Evolutionary conservation across 192 early-diverging fungal species (phyloP), one percentile per base, ranked within the genome.

Genomic region (Phycomyces nitens): DNA sequence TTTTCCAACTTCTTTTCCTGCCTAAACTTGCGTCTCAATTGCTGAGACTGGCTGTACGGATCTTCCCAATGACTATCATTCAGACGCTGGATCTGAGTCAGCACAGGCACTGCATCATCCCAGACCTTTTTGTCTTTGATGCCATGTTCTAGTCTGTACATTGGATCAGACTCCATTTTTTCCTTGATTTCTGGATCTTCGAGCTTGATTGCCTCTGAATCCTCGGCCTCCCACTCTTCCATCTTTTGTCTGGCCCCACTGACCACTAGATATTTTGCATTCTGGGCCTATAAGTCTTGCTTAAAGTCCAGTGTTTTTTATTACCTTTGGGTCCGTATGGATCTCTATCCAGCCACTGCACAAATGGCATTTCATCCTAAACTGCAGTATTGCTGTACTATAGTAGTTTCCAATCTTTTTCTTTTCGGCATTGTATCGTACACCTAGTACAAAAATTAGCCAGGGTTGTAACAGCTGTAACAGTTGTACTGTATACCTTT

Each of bases 391-490:
- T 1, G 94, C 84, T 14, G 93, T 95, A 20, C 85, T 82, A 68
- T 86, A 88, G 68, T 96, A 97, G 27, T 82, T 93, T 12, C 93
- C 94, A 26, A 92, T 77, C 63, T 92, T 90, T 70, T 92, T 94
- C 79, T 97, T 97, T 69, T 97, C 92, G 3, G 95, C 94, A 81
- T 97, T 97, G 67, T 92, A 96, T 40, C 95, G 83, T 18, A 92
- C 86, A n/a, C 95, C 91, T 86, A 52, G n/a, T n/a, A n/a, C n/a
- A n/a, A n/a, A n/a, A n/a, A n/a, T n/a, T n/a, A n/a, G n/a, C n/a
- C n/a, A n/a, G n/a, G n/a, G n/a, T n/a, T n/a, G n/a, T n/a, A n/a
- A 42, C 41, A 42, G 41, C 41, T 42, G 41, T 14, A 47, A 11
- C 44, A 15, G 4, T 22, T 26, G 5, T 16, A 16, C 15, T 21